These are phyloP conservation scores for Fusarium sp. DNA, from an alignment of 2,329 filamentous ascomycete species.

Conservation along the genomic window DNA sequence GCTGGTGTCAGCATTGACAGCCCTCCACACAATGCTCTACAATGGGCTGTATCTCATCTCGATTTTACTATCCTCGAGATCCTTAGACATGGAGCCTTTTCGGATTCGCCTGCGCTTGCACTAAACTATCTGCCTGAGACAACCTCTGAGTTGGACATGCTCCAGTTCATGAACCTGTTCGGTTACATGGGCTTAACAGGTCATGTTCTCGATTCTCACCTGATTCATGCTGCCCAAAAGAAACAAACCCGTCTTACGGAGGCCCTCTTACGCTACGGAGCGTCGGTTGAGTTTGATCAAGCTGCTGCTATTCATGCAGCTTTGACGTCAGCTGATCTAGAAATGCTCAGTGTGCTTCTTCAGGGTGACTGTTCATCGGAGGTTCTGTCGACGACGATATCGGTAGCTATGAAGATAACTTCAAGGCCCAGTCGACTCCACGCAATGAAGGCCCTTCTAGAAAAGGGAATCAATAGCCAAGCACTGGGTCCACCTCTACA, in stretches of 20 bases:
- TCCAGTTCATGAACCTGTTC: slow-evolving; percentile 6
- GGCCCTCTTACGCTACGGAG: slow-evolving; percentile 7
- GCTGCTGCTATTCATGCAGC: slow-evolving; percentile 7
- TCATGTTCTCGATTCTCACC: not conserved
- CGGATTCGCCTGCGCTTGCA: not conserved
- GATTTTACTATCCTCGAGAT: slow-evolving; percentile 17
- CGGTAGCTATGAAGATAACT: not conserved
- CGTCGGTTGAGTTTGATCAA: slow-evolving; percentile 6
- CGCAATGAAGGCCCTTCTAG: not conserved
- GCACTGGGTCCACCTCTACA: not conserved
- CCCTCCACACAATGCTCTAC: slow-evolving; percentile 4
- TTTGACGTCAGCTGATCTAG: not conserved
- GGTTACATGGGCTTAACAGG: slow-evolving; percentile 6
- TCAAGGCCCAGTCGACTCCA: not conserved
- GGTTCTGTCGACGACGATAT: not conserved
- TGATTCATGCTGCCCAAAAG: not conserved
- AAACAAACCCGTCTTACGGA: not conserved
- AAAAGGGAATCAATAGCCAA: slow-evolving; percentile 3
- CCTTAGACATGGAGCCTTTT: not conserved
- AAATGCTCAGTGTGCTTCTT: not conserved
- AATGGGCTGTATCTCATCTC: not conserved
- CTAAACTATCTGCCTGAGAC: not conserved
- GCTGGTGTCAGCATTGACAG: slow-evolving; percentile 5
- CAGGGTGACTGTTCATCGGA: not conserved
- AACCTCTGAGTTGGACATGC: not conserved